phyloP scores from a whole-genome alignment of 1,284 basidiomycete species.

The Binderoboletus segoi region DNA sequence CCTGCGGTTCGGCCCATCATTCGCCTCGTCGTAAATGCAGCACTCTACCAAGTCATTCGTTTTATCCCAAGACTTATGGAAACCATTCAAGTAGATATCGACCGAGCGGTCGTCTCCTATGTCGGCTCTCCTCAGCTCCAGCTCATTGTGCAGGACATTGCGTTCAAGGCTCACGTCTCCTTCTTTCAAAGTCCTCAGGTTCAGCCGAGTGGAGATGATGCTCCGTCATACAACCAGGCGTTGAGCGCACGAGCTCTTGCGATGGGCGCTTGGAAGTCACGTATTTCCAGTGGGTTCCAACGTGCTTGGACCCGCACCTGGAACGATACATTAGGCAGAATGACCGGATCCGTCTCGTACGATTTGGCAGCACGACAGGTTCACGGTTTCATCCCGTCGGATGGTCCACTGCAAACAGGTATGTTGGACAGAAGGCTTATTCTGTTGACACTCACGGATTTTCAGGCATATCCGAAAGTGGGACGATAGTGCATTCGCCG shows the following conservation, averaged over 20 bases:
- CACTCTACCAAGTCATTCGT: slow-evolving; percentile 59
- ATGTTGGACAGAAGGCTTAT: slow-evolving; percentile 1
- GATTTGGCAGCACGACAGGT: slow-evolving; percentile 54
- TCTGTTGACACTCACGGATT: not conserved
- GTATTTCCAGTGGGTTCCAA: slow-evolving; percentile 58
- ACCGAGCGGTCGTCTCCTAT: slow-evolving; percentile 53
- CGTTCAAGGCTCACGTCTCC: slow-evolving; percentile 54
- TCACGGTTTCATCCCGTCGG: slow-evolving; percentile 41
- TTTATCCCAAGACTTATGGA: slow-evolving; percentile 67
- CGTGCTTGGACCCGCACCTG: slow-evolving; percentile 66
- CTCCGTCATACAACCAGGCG: slow-evolving; percentile 24
- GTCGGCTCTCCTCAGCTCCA: slow-evolving; percentile 52
- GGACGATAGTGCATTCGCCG: slow-evolving; percentile 47
- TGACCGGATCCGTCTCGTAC: slow-evolving; percentile 55
- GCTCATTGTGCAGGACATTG: slow-evolving; percentile 52
- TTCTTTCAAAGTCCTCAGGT: slow-evolving; percentile 53
- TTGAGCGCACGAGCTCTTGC: slow-evolving; percentile 44
- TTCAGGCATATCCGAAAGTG: slow-evolving; percentile 22
- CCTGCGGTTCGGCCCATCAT: slow-evolving; percentile 62
- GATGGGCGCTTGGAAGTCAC: slow-evolving; percentile 61
- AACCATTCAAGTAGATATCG: slow-evolving; percentile 66
- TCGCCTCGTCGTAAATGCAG: slow-evolving; percentile 54
- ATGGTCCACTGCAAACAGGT: slow-evolving; percentile 32
- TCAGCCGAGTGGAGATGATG: slow-evolving; percentile 28
- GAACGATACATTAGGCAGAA: slow-evolving; percentile 67